Base-by-base conservation (phyloP, 768 basidiomycete genomes). In the Russula abietina region DNA sequence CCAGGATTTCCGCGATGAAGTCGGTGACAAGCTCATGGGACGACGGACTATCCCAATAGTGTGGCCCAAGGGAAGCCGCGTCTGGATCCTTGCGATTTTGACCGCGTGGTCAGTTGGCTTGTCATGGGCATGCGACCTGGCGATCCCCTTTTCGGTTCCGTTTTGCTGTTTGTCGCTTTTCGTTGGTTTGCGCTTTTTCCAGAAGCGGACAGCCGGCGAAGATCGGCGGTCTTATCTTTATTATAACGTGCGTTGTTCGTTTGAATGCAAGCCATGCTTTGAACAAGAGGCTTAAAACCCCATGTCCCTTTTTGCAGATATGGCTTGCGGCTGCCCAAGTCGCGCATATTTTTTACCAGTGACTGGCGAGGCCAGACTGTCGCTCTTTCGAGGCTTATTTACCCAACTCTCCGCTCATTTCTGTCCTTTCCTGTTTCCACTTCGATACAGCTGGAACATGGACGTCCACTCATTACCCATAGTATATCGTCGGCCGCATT, bases 1-100 rank as follows among this genome's bases (percentile, higher is more conserved):
- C 0, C 73, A 75, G 60, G 75, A 76, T 48, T 76, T 76, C 58
- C 64, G 68, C 2, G 75, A 76, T 32, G 68, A 68, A 22, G 66
- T 68, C 11, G 75, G 75, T 4, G 75, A 76, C 55, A 61, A 58
- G 26, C 62, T 45, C 28, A 62, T 69, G 16, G 74, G 75, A 10
- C 70, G 75, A 36, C 67, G 61, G 12, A 76, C 74, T 0, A 60
- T 75, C 12, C 73, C 75, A 4, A 70, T 75, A 32, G 57, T 62
- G 14, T 60, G 54, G 52, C 65, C 62, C 45, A 14, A 59, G 2
- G 50, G 55, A 12, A 66, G 68, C 3, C 68, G 71, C 16, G 57
- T 58, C 24, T 61, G 66, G n/a, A 60, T 71, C 39, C 39, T 71
- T 26, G 30, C 68, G 38, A 62, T 65, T 8, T 57, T 70, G n/a